A percentile compares a stretch with the other conserved stretches of the same genome.
phyloP scores from a whole-genome alignment of 2,329 filamentous ascomycete species.

The Cladophialophora bantiana region DNA sequence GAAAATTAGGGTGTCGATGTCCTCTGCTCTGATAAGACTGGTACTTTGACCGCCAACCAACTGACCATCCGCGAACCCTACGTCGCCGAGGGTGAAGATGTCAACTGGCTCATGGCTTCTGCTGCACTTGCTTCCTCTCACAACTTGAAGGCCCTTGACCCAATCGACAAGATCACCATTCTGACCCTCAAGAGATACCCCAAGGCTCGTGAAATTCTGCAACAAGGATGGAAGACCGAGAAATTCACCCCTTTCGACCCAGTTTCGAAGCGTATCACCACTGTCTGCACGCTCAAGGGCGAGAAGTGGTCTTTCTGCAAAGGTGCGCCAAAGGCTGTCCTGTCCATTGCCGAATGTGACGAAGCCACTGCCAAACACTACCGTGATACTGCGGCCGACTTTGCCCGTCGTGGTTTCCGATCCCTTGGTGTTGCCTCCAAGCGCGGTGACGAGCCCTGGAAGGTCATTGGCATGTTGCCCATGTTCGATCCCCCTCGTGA shows the following conservation, averaged over 20 bases:
- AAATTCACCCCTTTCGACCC: constrained; percentile 81
- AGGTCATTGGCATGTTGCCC: constrained; percentile 76
- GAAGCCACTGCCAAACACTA: constrained; percentile 70
- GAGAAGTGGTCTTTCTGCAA: constrained; percentile 77
- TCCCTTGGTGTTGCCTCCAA: constrained; percentile 80
- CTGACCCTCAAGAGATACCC: constrained; percentile 78
- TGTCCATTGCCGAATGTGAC: constrained; percentile 72
- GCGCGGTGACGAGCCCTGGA: constrained; percentile 77
- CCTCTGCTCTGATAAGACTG: constrained; percentile 82
- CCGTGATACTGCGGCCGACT: constrained; percentile 75
- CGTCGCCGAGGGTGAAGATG: constrained; percentile 76
- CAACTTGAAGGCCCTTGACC: constrained; percentile 79
- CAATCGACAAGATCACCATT: constrained; percentile 81
- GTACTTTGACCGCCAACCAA: constrained; percentile 77
- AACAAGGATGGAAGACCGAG: constrained; percentile 76
- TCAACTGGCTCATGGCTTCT: constrained; percentile 86
- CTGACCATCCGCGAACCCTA: constrained; percentile 78
- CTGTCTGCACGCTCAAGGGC: constrained; percentile 71
- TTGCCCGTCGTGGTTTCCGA: constrained; percentile 80
- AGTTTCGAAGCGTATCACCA: constrained; percentile 79
- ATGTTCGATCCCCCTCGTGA: constrained; percentile 83
- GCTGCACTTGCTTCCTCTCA: constrained; percentile 78
- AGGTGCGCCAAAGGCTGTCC: constrained; percentile 77
- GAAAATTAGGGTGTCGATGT: constrained; percentile 68
- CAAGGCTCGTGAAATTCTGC: constrained; percentile 77